Evolutionary conservation across 2,329 filamentous ascomycete species (phyloP), one percentile per base, ranked within the genome.

Genomic region (Leptographium lundbergii): DNA sequence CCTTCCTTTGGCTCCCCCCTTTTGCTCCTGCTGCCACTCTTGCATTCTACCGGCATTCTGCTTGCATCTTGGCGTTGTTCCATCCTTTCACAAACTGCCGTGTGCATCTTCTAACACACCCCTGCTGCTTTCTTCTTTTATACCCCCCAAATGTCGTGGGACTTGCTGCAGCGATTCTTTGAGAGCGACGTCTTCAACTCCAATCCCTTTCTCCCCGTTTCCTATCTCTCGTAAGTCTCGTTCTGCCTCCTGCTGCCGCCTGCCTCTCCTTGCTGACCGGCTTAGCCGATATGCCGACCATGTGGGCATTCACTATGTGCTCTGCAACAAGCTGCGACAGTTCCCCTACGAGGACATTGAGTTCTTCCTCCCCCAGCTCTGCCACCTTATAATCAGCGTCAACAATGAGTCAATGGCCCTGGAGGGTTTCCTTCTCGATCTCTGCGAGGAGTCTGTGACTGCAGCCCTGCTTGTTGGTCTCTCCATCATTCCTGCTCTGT

Each of bases 161-260:
- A 91, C 78, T 80, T 94, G 77, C 81, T 94, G 72, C 87, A 89
- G 79, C 85, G 89, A 74, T 91, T 92, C 82, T 85, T 94, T 78
- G 88, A 92, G 81, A 91, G 87, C 77, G 89, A 94, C 79, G 88
- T 94, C 78, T 94, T 94, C 81, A 92, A 91, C 78, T 86, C 88
- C 75, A 87, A 92, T 75, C 88, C 89, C 64, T 92, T 91, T 73
- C 85, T 94, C 73, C 87, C 88, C 62, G 89, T 94, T 71, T 89
- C 88, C 65, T 94, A 94, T 75, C 84, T 94, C 69, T 89, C 88
- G 88, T 92, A 78, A 81, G 65, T 53, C 13, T 53, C n/a, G 58
- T 64, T 36, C 32, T 25, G 36, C 4, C 22, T 34, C 22, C 50
- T 32, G 19, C 34, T 24, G 53, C n/a, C 32, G 39, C 56, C 56